Evolutionary conservation across 495 filamentous ascomycete genomes (phyloP).

Genomic region (Trichoderma parareesei): DNA sequence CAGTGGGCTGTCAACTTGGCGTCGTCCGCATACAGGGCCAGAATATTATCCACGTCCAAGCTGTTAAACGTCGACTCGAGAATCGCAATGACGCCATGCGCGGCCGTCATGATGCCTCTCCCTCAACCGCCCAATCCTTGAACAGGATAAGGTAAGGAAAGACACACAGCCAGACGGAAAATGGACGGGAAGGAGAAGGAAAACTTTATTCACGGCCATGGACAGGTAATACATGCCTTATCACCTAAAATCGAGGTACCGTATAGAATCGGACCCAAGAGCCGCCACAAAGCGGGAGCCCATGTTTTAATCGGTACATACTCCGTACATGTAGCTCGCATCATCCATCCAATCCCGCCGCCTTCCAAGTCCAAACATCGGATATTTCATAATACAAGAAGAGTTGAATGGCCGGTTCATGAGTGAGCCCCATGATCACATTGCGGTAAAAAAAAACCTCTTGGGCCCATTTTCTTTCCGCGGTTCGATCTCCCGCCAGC

Average conservation of each 20-base stretch:
- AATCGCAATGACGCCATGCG: slow-evolving; percentile 1
- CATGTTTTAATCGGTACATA: background rate
- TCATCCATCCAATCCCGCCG: background rate
- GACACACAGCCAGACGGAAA: no score
- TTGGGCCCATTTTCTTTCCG: no score
- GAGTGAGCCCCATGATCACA: no score
- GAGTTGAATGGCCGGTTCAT: no score
- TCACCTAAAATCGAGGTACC: no score
- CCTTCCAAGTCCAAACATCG: background rate
- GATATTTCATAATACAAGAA: background rate
- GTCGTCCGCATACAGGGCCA: slow-evolving; percentile 5
- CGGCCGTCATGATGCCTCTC: slow-evolving; percentile 1
- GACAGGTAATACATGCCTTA: no score
- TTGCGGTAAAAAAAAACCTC: no score
- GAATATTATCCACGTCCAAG: background rate
- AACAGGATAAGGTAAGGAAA: background rate
- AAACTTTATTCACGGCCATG: no score
- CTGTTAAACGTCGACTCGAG: slow-evolving; percentile 1
- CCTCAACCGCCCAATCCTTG: background rate
- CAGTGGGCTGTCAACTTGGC: background rate
- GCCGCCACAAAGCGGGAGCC: background rate
- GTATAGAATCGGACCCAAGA: no score
- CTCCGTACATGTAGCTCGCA: background rate
- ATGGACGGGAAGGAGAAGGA: no score
- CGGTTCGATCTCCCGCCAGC: no score